A percentile compares a stretch with the other conserved stretches of the same genome.
Evolutionary conservation across 2,329 filamentous ascomycete species (phyloP).

Genomic region (Tetracladium maxilliforme): DNA sequence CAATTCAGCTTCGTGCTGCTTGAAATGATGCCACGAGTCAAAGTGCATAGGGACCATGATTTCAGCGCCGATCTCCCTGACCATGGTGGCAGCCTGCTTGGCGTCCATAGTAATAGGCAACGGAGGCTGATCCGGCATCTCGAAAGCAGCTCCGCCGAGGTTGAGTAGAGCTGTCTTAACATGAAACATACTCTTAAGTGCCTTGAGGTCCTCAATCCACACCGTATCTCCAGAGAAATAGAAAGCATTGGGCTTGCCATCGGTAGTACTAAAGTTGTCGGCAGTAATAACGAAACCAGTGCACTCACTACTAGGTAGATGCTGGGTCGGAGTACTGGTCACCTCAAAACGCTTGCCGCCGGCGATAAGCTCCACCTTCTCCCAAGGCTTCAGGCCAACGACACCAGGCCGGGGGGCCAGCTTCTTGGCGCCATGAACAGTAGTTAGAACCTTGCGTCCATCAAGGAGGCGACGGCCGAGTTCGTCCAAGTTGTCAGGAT

Average conservation of each 20-base stretch:
- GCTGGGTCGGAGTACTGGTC: constrained; percentile 25
- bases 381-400: constrained; percentile 21
- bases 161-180: constrained; percentile 1
- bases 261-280: constrained; percentile 18
- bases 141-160: background rate
- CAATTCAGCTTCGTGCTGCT: constrained; percentile 17
- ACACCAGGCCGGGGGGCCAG: constrained; percentile 26
- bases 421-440: constrained; percentile 25
- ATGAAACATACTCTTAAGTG: background rate
- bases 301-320: constrained; percentile 26
- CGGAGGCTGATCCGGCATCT: too few relatives aligned
- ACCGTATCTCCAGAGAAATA: constrained; percentile 34
- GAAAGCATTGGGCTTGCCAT: constrained; percentile 25
- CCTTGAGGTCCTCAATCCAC: constrained; percentile 16
- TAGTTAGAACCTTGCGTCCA: constrained; percentile 28
- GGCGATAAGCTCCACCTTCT: constrained; percentile 13
- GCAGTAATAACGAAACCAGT: constrained; percentile 26
- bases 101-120: constrained; percentile 28
- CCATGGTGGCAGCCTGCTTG: constrained; percentile 20
- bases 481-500: constrained; percentile 31
- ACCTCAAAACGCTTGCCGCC: constrained; percentile 20
- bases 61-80: constrained; percentile 22
- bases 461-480: constrained; percentile 27
- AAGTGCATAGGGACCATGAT: constrained; percentile 29
- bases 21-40: constrained; percentile 29